These are phyloP conservation scores for Calycina marina DNA, from an alignment of 2,329 filamentous ascomycete genomes.

Conservation along the genomic window DNA sequence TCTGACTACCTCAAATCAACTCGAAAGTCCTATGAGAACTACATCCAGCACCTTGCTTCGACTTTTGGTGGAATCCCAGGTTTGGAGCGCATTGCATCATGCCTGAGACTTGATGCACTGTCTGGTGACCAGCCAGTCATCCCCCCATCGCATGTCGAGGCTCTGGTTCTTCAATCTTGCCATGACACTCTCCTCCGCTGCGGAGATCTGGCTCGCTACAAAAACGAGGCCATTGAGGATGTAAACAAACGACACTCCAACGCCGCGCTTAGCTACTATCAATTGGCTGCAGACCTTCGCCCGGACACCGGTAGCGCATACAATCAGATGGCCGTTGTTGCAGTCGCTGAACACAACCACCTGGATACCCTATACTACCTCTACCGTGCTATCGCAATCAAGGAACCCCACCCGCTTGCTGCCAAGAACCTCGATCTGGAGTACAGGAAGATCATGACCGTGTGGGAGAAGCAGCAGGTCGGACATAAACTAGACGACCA, in stretches of 20 bases:
- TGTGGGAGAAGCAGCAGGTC: constrained; percentile 33
- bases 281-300: constrained; percentile 62
- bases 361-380: constrained; percentile 80
- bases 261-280: constrained; percentile 70
- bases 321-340: constrained; percentile 83
- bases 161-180: constrained; percentile 54
- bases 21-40: constrained; percentile 77
- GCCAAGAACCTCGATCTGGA: constrained; percentile 64
- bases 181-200: constrained; percentile 74
- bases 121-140: constrained; percentile 14
- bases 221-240: constrained; percentile 57
- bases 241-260: constrained; percentile 52
- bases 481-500: constrained; percentile 13
- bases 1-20: constrained; percentile 74
- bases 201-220: constrained; percentile 82
- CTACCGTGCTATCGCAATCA: constrained; percentile 65
- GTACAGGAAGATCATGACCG: constrained; percentile 50
- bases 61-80: constrained; percentile 29
- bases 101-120: constrained; percentile 15
- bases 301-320: constrained; percentile 70
- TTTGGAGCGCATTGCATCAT: constrained; percentile 20
- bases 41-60: constrained; percentile 61
- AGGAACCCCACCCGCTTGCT: constrained; percentile 61
- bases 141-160: constrained; percentile 15
- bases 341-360: constrained; percentile 62